A percentile compares a stretch with the other conserved stretches of the same genome.
phyloP scores from a whole-genome alignment of 768 basidiomycete genomes.

The Auricularia cornea region DNA sequence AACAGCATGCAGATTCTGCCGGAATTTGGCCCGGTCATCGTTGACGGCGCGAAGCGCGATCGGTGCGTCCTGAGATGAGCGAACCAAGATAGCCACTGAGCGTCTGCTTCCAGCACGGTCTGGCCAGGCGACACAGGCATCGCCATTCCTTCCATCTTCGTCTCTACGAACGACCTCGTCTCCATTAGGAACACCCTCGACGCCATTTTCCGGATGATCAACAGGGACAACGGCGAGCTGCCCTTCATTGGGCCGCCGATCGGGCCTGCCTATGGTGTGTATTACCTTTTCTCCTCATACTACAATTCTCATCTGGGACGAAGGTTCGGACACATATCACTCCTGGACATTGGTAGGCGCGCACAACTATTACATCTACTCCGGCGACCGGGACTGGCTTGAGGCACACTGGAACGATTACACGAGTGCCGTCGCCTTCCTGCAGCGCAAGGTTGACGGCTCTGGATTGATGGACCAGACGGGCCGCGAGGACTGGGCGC shows the following conservation, averaged over 20 bases:
- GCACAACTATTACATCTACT: constrained; percentile 48
- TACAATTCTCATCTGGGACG: background rate
- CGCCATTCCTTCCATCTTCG: constrained; percentile 51
- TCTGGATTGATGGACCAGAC: constrained; percentile 49
- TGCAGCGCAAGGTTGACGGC: constrained; percentile 37
- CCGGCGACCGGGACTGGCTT: constrained; percentile 47
- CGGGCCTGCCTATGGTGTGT: background rate
- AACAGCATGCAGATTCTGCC: constrained; percentile 1
- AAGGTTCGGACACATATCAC: constrained; percentile 41
- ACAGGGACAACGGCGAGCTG: constrained; percentile 27
- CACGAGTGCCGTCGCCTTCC: constrained; percentile 46
- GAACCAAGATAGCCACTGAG: background rate
- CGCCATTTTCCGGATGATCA: background rate
- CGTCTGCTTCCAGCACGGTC: background rate
- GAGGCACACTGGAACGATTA: constrained; percentile 40
- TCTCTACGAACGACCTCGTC: constrained; percentile 50
- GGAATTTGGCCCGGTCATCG: constrained; percentile 8
- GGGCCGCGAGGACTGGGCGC: constrained; percentile 49
- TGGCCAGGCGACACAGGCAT: constrained; percentile 44
- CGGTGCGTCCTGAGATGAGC: background rate
- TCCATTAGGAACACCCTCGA: constrained; percentile 32
- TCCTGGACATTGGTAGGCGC: constrained; percentile 54
- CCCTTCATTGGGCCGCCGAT: constrained; percentile 17
- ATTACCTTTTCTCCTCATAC: background rate
- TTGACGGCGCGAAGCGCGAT: constrained; percentile 10